Conservation (phyloP, 2,329 filamentous ascomycete genomes). For the Ascochyta lentis region DNA sequence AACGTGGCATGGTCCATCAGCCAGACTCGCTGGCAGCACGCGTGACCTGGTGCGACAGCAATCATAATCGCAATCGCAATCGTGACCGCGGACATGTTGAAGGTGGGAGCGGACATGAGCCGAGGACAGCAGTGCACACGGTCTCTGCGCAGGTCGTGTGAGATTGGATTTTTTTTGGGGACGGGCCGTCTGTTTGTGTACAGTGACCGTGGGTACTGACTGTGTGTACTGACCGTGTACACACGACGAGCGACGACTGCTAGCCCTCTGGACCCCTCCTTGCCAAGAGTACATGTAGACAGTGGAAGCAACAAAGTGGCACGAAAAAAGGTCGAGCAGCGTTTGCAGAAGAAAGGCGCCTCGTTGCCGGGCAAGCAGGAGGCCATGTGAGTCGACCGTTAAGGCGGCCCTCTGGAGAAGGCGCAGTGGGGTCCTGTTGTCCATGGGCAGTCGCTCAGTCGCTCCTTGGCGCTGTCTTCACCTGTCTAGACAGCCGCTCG, state of each 20-base stretch:
- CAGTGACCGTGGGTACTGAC: no score
- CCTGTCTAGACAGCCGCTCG: conserved; percentile 34
- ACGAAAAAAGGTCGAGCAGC: background rate
- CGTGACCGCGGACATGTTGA: background rate
- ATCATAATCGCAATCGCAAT: background rate
- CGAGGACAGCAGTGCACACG: background rate
- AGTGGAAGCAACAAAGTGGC: background rate
- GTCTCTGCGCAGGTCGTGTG: no score
- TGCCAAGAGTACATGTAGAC: conserved; percentile 11
- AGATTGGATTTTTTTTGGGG: background rate
- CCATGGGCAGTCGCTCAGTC: conserved; percentile 16
- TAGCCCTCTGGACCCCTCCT: conserved; percentile 16
- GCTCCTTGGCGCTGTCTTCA: conserved; percentile 23
- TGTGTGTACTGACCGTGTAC: background rate
- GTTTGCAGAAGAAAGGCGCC: background rate
- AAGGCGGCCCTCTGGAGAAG: conserved; percentile 28
- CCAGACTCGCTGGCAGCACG: conserved; percentile 26
- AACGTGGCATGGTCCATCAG: conserved; percentile 26
- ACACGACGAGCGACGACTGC: conserved; percentile 9
- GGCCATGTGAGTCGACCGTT: conserved; percentile 26
- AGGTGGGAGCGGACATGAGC: background rate
- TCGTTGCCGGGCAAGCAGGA: background rate
- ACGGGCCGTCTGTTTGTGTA: conserved; percentile 7
- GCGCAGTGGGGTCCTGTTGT: conserved; percentile 34
- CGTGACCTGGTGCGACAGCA: conserved; percentile 37